Conservation (phyloP, 73 alveolate genomes). For the Symbiodinium natans region DNA sequence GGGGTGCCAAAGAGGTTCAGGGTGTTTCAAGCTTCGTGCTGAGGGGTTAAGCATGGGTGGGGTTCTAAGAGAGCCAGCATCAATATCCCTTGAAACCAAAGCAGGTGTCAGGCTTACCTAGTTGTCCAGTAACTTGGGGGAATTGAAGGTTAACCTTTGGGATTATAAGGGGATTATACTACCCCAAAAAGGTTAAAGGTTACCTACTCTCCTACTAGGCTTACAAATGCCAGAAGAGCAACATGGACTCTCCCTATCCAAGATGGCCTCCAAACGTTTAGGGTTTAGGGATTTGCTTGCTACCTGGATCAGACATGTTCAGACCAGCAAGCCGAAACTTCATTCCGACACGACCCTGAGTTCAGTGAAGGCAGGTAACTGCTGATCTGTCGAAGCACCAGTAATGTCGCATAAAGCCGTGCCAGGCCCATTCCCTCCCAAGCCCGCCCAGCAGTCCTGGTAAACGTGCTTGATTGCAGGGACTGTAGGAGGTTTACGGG, state of each 20-base stretch:
- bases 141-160: no score
- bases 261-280: neutral
- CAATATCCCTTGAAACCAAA: neutral
- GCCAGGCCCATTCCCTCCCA: slow-evolving; percentile 40
- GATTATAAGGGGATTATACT: no score
- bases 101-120: neutral
- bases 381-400: slow-evolving; percentile 56
- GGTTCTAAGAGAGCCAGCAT: no score
- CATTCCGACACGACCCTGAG: no score
- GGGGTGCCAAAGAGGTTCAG: neutral
- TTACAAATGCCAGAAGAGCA: neutral
- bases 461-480: no score
- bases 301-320: neutral
- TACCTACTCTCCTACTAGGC: no score
- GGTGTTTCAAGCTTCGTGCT: neutral
- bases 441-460: slow-evolving; percentile 90
- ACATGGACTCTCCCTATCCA: neutral
- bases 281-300: neutral
- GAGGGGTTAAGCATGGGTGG: no score
- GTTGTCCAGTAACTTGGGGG: no score
- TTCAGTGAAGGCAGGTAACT: slow-evolving; percentile 13
- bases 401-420: slow-evolving; percentile 69
- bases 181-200: no score
- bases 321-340: no score
- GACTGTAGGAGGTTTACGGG: neutral